These are phyloP conservation scores for rapeseed (Brassica napus) DNA, from an alignment of 345 rosid genomes.

Conservation along the genomic window Da-Ae NC_063442.1:8861001-8861500, in stretches of 20 bases:
- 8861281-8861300: not conserved
- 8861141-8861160: conserved; percentile 35
- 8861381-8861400: not conserved
- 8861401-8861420: not conserved
- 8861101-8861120: conserved; percentile 42
- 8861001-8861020: not conserved
- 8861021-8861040: not conserved
- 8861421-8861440: not conserved
- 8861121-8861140: conserved; percentile 36
- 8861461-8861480: not conserved
- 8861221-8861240: conserved; percentile 26
- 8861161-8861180: conserved; percentile 25
- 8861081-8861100: conserved; percentile 31
- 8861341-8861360: not conserved
- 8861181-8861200: not conserved
- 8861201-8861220: conserved; percentile 24
- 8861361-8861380: not conserved
- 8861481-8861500: not conserved
- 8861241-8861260: conserved; percentile 23
- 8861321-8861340: not conserved
- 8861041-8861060: not conserved
- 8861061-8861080: conserved; percentile 33
- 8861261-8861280: conserved; percentile 7
- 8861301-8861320: not conserved
- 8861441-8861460: not conserved